Base-by-base conservation (phyloP, 2,329 filamentous ascomycete species). In the Lachnellula occidentalis region DNA sequence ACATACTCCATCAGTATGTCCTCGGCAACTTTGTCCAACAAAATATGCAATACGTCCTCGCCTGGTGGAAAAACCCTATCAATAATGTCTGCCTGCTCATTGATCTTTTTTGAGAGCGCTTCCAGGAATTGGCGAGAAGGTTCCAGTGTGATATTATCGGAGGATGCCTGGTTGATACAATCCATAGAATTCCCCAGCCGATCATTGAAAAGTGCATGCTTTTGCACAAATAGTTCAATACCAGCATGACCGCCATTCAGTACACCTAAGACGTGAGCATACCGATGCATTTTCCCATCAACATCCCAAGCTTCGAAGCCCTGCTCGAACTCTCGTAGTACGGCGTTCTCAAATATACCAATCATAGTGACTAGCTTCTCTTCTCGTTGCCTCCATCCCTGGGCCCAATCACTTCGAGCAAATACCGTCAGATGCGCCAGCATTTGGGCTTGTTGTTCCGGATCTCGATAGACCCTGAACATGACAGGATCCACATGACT, bases 241-340 rank as follows among this genome's bases (percentile, higher is more conserved):
- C 83, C 90, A 14, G 87, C 85, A 41, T 79, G 78, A 15, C 90
- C 91, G 24, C 89, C 90, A 68, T 95, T 95, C 45, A 99, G 76
- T 2, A 81, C 80, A 55, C 88, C 84, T 54, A 99, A 74, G 15
- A 99, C 91, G 63, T 90, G 84, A 2, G 92, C 92, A 71, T 96
- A 97, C 66, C 88, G 83, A 62, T 81, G 84, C 92, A 97, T 96
- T 51, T 85, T 80, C 2, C 90, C 91, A 61, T 95, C 88, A 51
- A 95, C 84, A 69, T 99, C 92, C 74, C 87, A 88, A 43, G 84
- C 85, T 69, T 94, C 90, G 62, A 95, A 95, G 4, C 90, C 94
- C 66, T 94, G 88, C 71, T 95, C 88, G 63, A 99, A 99, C 69
- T 99, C 94, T 48, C 88, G 82, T 50, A 96, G 74, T 3, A 95